phyloP scores from a whole-genome alignment of 176 grass and related monocot genomes.

The Tuctoria greenei region DNA sequence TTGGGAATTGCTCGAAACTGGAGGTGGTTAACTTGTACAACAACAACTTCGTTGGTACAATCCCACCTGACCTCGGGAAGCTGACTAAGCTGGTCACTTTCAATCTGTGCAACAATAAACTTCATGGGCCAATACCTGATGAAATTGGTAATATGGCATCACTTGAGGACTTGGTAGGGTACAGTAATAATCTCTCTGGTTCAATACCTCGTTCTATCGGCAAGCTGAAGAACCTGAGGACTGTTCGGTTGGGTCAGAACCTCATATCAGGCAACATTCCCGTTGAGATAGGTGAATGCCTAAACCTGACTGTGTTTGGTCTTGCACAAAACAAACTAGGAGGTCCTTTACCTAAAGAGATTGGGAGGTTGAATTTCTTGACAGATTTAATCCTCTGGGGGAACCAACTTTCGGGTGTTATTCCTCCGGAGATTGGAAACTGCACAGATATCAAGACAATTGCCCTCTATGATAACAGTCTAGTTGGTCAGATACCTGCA shows the following conservation, averaged over 20 bases:
- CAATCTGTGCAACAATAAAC: conserved; percentile 93
- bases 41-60: conserved; percentile 62
- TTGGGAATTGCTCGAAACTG: conserved; percentile 67
- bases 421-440: conserved; percentile 83
- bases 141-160: conserved; percentile 80
- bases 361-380: conserved; percentile 62
- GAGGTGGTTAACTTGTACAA: conserved; percentile 59
- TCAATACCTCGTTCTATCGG: conserved; percentile 68
- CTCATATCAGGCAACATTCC: conserved; percentile 82
- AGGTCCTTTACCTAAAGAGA: conserved; percentile 70
- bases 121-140: conserved; percentile 64
- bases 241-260: conserved; percentile 84
- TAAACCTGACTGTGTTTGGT: conserved; percentile 66
- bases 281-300: conserved; percentile 71
- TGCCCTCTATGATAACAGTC: conserved; percentile 82
- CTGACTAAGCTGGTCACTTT: conserved; percentile 52
- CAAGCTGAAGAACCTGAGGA: conserved; percentile 70
- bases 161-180: conserved; percentile 74
- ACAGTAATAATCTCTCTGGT: conserved; percentile 86
- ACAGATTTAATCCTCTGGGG: conserved; percentile 79
- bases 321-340: conserved; percentile 89
- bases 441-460: conserved; percentile 64
- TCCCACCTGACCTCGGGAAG: conserved; percentile 69
- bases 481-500: conserved; percentile 70
- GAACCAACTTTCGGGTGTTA: conserved; percentile 68